phyloP scores from a whole-genome alignment of 2,329 filamentous ascomycete species.

The Thermothelomyces thermophilus region DNA sequence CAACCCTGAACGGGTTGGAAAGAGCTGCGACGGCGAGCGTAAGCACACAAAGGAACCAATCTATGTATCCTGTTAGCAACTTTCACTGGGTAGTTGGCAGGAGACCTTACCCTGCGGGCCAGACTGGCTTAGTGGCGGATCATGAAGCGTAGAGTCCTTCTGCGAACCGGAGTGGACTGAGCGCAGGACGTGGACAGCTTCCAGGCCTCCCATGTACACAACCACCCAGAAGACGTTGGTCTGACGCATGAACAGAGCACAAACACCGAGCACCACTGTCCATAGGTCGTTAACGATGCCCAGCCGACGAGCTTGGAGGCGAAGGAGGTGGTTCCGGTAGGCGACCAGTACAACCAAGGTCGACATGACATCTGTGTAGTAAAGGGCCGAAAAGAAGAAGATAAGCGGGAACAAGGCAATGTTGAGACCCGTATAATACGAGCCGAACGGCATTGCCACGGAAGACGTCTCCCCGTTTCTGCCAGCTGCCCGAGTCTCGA shows the following conservation, averaged over 20 bases:
- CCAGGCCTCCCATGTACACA: conserved; percentile 62
- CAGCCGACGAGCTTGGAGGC: conserved; percentile 31
- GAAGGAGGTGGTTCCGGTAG: conserved; percentile 52
- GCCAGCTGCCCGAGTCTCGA: conserved; percentile 39
- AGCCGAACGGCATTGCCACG: conserved; percentile 30
- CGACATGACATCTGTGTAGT: conserved; percentile 89
- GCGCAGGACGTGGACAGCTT: conserved; percentile 48
- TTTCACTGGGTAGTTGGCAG: fast-evolving
- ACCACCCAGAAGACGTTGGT: conserved; percentile 97
- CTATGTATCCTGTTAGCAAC: conserved; percentile 41
- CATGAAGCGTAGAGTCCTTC: conserved; percentile 41
- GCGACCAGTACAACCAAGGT: conserved; percentile 66
- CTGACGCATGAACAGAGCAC: conserved; percentile 73
- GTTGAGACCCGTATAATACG: conserved; percentile 64
- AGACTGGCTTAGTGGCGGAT: conserved; percentile 42
- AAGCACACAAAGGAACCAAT: conserved; percentile 49
- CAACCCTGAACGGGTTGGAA: conserved; percentile 40
- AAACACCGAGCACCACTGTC: conserved; percentile 51
- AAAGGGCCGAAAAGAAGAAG: conserved; percentile 93
- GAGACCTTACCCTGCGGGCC: conserved; percentile 43
- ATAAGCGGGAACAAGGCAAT: conserved; percentile 79
- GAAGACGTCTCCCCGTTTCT: conserved; percentile 19
- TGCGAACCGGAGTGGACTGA: conserved; percentile 32
- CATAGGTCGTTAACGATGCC: conserved; percentile 36
- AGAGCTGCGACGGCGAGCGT: conserved; percentile 57